Evolutionary conservation across 148 eudicot species (phyloP).

Genomic region (Vaccinium macrocarpon): DNA sequence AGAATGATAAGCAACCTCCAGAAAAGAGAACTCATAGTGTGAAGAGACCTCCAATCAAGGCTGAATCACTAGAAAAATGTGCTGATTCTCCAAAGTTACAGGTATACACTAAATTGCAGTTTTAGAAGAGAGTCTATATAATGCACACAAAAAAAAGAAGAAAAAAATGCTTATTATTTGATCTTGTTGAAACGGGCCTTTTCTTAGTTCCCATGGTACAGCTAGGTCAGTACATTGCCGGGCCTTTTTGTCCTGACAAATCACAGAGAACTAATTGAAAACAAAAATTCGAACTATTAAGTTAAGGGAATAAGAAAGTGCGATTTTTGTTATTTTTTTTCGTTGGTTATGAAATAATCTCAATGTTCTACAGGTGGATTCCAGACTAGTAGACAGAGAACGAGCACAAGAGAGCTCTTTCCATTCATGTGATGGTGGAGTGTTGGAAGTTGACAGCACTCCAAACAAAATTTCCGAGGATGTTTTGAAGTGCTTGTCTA

Average conservation of each 20-base stretch:
- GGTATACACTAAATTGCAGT: slow-evolving; percentile 26
- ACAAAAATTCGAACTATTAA: no score
- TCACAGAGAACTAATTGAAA: no score
- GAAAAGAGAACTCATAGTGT: slow-evolving; percentile 26
- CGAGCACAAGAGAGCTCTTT: slow-evolving; percentile 47
- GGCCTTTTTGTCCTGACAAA: no score
- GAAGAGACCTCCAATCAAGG: slow-evolving; percentile 41
- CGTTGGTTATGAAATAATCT: slow-evolving; percentile 5
- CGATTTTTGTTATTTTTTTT: not conserved
- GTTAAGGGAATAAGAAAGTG: not conserved
- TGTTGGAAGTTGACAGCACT: slow-evolving; percentile 40
- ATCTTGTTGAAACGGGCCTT: not conserved
- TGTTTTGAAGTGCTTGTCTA: slow-evolving; percentile 68
- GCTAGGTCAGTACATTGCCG: no score
- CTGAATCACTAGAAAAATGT: slow-evolving; percentile 35
- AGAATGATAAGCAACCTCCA: slow-evolving; percentile 27
- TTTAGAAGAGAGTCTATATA: not conserved
- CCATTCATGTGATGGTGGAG: slow-evolving; percentile 36
- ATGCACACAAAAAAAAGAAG: not conserved
- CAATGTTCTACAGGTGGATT: slow-evolving; percentile 22
- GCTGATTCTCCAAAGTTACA: slow-evolving; percentile 32
- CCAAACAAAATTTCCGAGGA: slow-evolving; percentile 82
- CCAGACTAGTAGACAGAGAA: slow-evolving; percentile 37
- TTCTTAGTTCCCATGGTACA: no score
- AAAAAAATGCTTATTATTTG: not conserved